Conservation (phyloP, 108 stramenopile species). For the Discostella stelligeroides region DNA sequence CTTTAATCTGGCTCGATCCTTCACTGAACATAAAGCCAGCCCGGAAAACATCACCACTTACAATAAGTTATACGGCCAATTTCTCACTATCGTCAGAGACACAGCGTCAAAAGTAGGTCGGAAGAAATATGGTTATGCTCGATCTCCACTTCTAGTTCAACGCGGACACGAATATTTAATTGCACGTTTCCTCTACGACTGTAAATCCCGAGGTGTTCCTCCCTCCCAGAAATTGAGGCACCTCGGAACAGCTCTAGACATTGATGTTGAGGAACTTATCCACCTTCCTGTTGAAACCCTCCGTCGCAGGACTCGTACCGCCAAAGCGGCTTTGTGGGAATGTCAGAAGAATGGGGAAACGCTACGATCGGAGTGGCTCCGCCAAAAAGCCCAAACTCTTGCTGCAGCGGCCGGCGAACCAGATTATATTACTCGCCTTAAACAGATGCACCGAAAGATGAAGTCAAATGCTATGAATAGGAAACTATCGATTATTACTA, state of each 20-base stretch:
- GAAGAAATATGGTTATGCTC: no score
- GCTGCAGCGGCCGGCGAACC: not conserved
- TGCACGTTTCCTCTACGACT: not conserved
- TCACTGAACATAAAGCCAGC: no score
- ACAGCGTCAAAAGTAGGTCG: no score
- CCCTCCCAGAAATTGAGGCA: not conserved
- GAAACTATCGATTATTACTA: not conserved
- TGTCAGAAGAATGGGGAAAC: not conserved
- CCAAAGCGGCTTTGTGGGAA: not conserved
- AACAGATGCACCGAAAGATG: not conserved
- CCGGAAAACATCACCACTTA: no score
- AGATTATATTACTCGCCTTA: not conserved
- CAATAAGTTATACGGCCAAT: no score
- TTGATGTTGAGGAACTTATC: not conserved
- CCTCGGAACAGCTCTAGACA: not conserved
- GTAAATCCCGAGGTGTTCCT: not conserved
- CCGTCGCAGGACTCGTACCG: not conserved
- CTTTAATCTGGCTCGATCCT: no score
- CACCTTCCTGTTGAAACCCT: not conserved
- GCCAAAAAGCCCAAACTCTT: not conserved
- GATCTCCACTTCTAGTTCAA: no score
- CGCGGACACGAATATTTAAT: not conserved
- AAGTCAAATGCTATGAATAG: not conserved
- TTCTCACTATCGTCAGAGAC: no score
- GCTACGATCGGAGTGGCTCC: not conserved